Evolutionary conservation across 306 rosid species (phyloP), one percentile per base, ranked within the genome.

Genomic region (Astragalus glycyphyllos): DNA sequence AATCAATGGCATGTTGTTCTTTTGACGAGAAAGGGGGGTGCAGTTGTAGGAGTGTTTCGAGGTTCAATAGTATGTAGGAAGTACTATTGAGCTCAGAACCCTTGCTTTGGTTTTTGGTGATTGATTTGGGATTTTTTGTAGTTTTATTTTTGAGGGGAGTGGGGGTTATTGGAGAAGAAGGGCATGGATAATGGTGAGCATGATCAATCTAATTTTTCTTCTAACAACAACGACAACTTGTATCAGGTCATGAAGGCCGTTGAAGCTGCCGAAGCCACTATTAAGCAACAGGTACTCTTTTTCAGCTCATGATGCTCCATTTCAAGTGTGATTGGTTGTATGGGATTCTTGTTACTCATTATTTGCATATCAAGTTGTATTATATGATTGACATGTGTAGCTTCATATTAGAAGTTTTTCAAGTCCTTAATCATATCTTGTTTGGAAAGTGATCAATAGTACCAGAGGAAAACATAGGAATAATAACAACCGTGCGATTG

Each of bases 191-290:
- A 91, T 82, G 96, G 97, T 16, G 75, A 62, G 38, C 76, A 63
- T 58, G 84, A 77, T 44, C 87, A 75, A 74, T 50, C 58, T 65
- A 50, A 70, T 60, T 13, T 31, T 12, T 37, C 71, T 65, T 23
- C 81, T 46, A 67, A 68, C 75, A 82, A 73, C 69, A 88, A 82
- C 49, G 91, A 86, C 45, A 83, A 64, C 82, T 81, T 95, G 87
- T 76, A 71, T 70, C 96, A 95, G 88, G 96, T 95, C 11, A 86
- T 91, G 86, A 91, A 87, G 65, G 99, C 97, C 40, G 96, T 95
- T 60, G 99, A 95, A 85, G 87, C 91, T 11, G 99, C 97, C 0
- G 97, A 95, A 78, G 90, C 88, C 20, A 89, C 96, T 64, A 95
- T 95, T 73, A 89, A 86, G 81, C 89, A 83, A 47, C 99, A 91